Evolutionary conservation across 2,329 filamentous ascomycete species (phyloP).

Genomic region (Phoma herbarum): DNA sequence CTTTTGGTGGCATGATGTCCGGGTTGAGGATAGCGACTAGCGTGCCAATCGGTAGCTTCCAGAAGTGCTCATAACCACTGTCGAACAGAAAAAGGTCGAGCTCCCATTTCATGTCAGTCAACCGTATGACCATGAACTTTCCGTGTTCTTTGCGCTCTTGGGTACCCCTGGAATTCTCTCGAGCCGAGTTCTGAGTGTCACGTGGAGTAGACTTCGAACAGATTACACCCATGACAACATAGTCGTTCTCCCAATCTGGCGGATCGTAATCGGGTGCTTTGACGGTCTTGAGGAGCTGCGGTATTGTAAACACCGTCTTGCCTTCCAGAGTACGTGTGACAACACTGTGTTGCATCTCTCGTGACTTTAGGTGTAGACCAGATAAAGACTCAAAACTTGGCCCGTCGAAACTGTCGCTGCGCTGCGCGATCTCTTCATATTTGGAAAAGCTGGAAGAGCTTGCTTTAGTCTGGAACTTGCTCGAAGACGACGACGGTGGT

Average conservation of each 20-base stretch:
- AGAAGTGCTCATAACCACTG: constrained; percentile 88
- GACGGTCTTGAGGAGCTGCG: constrained; percentile 80
- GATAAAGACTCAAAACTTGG: constrained; percentile 79
- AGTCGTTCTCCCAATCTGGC: constrained; percentile 83
- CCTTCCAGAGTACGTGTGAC: constrained; percentile 79
- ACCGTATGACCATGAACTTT: constrained; percentile 91
- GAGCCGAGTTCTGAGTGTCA: constrained; percentile 61
- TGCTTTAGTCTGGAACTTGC: constrained; percentile 25
- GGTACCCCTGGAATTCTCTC: constrained; percentile 52
- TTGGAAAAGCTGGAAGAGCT: constrained; percentile 33
- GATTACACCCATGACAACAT: constrained; percentile 87
- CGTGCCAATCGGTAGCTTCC: constrained; percentile 92
- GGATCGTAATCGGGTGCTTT: constrained; percentile 84
- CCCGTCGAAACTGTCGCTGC: constrained; percentile 61
- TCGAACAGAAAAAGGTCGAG: constrained; percentile 93
- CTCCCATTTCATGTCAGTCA: constrained; percentile 90
- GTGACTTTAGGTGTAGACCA: constrained; percentile 80
- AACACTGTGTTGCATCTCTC: constrained; percentile 82
- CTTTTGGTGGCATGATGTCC: constrained; percentile 85
- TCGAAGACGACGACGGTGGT: constrained; percentile 35
- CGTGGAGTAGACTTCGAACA: constrained; percentile 87
- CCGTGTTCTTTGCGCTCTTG: constrained; percentile 64
- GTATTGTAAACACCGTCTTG: constrained; percentile 80
- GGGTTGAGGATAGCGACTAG: constrained; percentile 93
- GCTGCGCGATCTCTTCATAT: constrained; percentile 42